A percentile compares a stretch with the other conserved stretches of the same genome.
These are phyloP conservation scores for Daphne laureola DNA, from an alignment of 441 rosid genomes.

Conservation along the genomic window DNA sequence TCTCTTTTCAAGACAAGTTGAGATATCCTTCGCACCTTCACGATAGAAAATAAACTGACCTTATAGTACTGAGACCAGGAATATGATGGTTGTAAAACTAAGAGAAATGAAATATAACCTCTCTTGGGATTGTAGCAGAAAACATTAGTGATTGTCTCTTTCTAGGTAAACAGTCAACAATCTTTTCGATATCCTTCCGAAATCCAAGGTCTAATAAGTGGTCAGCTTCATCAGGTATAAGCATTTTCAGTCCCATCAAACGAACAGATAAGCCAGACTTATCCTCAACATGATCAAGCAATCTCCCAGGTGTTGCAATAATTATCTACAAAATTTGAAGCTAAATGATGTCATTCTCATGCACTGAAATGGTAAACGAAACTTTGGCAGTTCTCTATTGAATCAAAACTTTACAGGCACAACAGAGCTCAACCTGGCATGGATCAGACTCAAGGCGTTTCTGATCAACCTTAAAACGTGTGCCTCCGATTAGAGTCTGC, in stretches of 20 bases:
- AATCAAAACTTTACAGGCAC: slow-evolving; percentile 3
- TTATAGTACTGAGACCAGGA: not conserved
- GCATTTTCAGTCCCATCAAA: slow-evolving; percentile 84
- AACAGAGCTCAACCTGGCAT: slow-evolving; percentile 60
- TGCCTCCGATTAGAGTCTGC: slow-evolving; percentile 80
- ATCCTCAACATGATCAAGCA: slow-evolving; percentile 89
- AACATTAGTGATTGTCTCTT: slow-evolving; percentile 79
- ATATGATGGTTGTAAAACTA: slow-evolving; percentile 6
- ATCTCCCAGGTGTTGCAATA: slow-evolving; percentile 94
- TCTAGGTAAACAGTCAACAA: slow-evolving; percentile 82
- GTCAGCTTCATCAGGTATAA: slow-evolving; percentile 90
- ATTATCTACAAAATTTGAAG: slow-evolving; percentile 46
- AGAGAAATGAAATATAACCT: slow-evolving; percentile 36
- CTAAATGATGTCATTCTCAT: slow-evolving; percentile 4
- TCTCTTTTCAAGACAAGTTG: slow-evolving; percentile 91
- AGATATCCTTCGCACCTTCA: slow-evolving; percentile 83
- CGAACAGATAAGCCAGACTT: slow-evolving; percentile 67
- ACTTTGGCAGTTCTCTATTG: not conserved
- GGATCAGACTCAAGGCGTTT: slow-evolving; percentile 77
- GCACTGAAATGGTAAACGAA: slow-evolving; percentile 3
- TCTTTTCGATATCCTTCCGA: slow-evolving; percentile 85
- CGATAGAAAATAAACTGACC: slow-evolving; percentile 11
- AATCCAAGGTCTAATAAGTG: slow-evolving; percentile 88
- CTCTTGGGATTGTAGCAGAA: slow-evolving; percentile 89
- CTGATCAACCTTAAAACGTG: slow-evolving; percentile 85